These are phyloP conservation scores for Peniophora sp. DNA, from an alignment of 1,284 basidiomycete genomes.

Conservation along the genomic window DNA sequence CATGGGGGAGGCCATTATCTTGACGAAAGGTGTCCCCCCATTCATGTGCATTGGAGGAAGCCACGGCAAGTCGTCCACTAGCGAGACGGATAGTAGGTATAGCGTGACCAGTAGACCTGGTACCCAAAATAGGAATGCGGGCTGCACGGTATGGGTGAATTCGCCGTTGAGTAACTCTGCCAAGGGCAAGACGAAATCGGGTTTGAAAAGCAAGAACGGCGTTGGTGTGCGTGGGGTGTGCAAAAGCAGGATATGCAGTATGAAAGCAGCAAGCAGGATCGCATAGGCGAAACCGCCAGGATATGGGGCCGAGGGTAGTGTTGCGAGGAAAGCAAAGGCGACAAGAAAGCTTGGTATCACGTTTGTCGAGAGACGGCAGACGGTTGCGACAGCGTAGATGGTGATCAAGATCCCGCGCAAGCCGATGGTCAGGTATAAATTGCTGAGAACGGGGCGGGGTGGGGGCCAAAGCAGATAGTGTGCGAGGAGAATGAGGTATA, in stretches of 20 bases:
- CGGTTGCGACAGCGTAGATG: slow-evolving; percentile 26
- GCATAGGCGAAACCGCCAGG: slow-evolving; percentile 30
- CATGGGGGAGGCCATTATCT: slow-evolving; percentile 28
- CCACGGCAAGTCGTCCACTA: slow-evolving; percentile 25
- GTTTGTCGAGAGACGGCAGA: slow-evolving; percentile 15
- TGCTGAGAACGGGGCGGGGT: slow-evolving; percentile 16
- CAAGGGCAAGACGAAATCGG: slow-evolving; percentile 32
- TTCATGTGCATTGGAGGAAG: neutral
- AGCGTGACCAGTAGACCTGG: slow-evolving; percentile 34
- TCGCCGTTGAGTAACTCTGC: slow-evolving; percentile 31
- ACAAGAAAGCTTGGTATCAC: slow-evolving; percentile 23
- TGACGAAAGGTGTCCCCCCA: neutral
- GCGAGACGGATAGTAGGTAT: slow-evolving; percentile 35
- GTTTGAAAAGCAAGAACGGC: slow-evolving; percentile 32
- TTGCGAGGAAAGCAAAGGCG: slow-evolving; percentile 22
- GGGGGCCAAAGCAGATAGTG: slow-evolving; percentile 39
- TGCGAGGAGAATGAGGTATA: slow-evolving; percentile 32
- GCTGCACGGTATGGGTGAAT: slow-evolving; percentile 27
- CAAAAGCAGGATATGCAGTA: slow-evolving; percentile 32
- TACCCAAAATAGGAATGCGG: slow-evolving; percentile 36
- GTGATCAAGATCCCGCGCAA: slow-evolving; percentile 30
- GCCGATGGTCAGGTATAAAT: slow-evolving; percentile 15
- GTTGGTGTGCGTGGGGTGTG: slow-evolving; percentile 35
- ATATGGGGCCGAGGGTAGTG: slow-evolving; percentile 26
- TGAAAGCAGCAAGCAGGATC: slow-evolving; percentile 30